Base-by-base conservation (phyloP, 805 yeast species). In the Brettanomyces bruxellensis region DNA sequence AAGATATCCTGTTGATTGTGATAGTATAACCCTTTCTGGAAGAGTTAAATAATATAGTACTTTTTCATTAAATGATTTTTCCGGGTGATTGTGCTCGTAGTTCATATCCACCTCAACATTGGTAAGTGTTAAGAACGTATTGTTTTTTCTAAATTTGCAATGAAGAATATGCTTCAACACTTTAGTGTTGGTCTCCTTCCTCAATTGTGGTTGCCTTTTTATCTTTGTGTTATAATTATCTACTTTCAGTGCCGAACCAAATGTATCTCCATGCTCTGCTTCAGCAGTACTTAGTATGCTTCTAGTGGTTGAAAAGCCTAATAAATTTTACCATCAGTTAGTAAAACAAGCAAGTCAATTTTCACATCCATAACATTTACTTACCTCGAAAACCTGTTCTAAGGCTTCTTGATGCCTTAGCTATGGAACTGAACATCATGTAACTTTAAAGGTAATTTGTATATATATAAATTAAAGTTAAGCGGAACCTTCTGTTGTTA, bases 101-200 rank as follows among this genome's bases (percentile, higher is more conserved):
- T 81, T 76, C 44, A 67, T 60, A 58, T 84, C 91, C 60, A 81
- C 85, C 35, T 75, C 76, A 14, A 80, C 84, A 3, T 85, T 82
- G 13, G 85, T 76, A 45, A 87, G 72, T 9, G 96, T 83, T 49
- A 86, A 68, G 56, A 81, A 79, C 2, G 95, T 85, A 70, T 90
- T 90, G 69, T 90, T 91, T 59, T 80, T 81, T 46, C 83, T 78
- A 67, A 89, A 90, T 30, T 72, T 68, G 49, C 88, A 87, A 65
- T 86, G 86, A 46, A 91, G 62, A 45, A 85, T 79, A 69, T 88
- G 83, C 57, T 80, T 79, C 25, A 83, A 81, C 24, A 58, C 55
- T 43, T 59, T 58, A 49, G 56, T 53, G 25, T 58, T 49, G 37
- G 44, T 28, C 38, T 47, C 48, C 43, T 54, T 51, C 42, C 51